phyloP scores from a whole-genome alignment of 139 green algal genomes.

The Chara braunii region DNA sequence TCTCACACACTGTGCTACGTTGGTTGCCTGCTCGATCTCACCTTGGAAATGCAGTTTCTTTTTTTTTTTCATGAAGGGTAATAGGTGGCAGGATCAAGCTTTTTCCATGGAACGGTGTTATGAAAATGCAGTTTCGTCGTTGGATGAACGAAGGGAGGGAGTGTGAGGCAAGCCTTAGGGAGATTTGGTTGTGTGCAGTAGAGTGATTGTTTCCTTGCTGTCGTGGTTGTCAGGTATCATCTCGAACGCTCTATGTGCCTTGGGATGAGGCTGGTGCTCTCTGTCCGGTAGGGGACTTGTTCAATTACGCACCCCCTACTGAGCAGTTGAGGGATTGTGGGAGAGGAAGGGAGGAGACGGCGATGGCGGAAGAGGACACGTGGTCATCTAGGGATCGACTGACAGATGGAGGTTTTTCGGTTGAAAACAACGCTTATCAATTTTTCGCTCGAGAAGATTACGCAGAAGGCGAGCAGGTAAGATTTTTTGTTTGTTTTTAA shows the following conservation, averaged over 20 bases:
- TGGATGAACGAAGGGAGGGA: background rate
- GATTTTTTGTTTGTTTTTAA: too few relatives aligned
- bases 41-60: background rate
- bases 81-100: background rate
- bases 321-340: background rate
- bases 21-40: background rate
- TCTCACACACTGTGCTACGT: background rate
- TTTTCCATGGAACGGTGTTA: background rate
- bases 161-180: background rate
- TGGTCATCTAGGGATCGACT: slow-evolving; percentile 1
- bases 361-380: background rate
- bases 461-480: slow-evolving; percentile 20
- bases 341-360: slow-evolving; percentile 3
- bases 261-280: slow-evolving; percentile 61
- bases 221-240: slow-evolving; percentile 51
- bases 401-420: slow-evolving; percentile 27
- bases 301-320: slow-evolving; percentile 70
- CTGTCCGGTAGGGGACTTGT: slow-evolving; percentile 73
- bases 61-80: background rate
- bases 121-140: background rate
- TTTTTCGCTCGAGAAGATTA: slow-evolving; percentile 23
- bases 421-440: background rate
- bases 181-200: background rate
- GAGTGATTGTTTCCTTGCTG: too few relatives aligned
- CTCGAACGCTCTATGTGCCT: slow-evolving; percentile 66